Conservation (phyloP, 345 rosid species). For the Eucalyptus decipiens region DNA sequence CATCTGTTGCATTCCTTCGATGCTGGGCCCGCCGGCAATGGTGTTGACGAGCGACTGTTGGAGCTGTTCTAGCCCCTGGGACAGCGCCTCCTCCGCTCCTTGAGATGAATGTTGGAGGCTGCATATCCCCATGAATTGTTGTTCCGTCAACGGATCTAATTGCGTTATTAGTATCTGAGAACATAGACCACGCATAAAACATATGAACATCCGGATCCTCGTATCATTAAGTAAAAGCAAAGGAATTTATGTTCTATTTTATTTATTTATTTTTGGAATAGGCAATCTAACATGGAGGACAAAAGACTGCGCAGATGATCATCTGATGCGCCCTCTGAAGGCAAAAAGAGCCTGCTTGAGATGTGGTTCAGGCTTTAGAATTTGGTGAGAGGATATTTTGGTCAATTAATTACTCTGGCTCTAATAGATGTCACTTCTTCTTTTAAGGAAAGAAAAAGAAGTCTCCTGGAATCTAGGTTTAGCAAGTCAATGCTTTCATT, state of each 20-base stretch:
- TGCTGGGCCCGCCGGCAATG: constrained; percentile 33
- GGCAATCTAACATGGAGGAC: background rate
- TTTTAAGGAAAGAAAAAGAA: background rate
- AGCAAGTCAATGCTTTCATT: background rate
- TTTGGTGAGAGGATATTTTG: background rate
- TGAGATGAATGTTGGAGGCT: constrained; percentile 90
- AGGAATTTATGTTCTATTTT: background rate
- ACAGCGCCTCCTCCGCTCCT: constrained; percentile 88
- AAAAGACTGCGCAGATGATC: background rate
- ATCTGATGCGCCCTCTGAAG: background rate
- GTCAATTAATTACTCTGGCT: background rate
- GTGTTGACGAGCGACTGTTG: constrained; percentile 90
- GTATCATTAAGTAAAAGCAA: background rate
- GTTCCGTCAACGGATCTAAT: constrained; percentile 82
- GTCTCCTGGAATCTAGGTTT: background rate
- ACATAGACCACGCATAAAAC: background rate
- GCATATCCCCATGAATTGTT: constrained; percentile 86
- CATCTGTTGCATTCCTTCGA: constrained; percentile 94
- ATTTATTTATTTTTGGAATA: background rate
- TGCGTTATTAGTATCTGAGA: constrained; percentile 70
- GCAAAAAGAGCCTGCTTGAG: background rate
- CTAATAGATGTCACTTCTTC: background rate
- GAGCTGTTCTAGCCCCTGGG: constrained; percentile 85
- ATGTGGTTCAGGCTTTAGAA: background rate
- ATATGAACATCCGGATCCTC: background rate